A percentile compares a stretch with the other conserved stretches of the same genome.
These are phyloP conservation scores for Taxawa tesnikishii DNA, from an alignment of 2,329 filamentous ascomycete genomes.

Conservation along the genomic window DNA sequence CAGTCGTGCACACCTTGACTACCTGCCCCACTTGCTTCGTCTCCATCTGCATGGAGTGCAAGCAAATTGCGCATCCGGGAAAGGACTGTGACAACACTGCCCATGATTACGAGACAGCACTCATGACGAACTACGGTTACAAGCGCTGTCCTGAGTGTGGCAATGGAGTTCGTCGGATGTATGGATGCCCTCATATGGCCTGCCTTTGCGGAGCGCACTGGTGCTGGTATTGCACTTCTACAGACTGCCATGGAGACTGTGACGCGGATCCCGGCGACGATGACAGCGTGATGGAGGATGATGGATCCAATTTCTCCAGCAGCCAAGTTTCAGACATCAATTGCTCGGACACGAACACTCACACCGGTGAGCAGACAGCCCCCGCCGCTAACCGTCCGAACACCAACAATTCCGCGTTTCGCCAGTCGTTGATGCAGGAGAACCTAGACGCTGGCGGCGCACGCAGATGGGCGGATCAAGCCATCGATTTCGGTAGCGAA, in stretches of 20 bases:
- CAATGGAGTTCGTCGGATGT: conserved; percentile 35
- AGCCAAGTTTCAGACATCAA: no score
- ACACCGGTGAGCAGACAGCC: background rate
- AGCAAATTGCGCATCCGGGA: conserved; percentile 25
- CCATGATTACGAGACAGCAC: conserved; percentile 20
- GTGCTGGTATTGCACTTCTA: conserved; percentile 32
- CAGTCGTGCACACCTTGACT: no score
- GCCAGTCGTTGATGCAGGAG: background rate
- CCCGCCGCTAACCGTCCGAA: background rate
- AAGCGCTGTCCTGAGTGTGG: conserved; percentile 39
- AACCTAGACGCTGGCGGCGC: conserved; percentile 7
- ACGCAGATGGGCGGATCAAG: conserved; percentile 3
- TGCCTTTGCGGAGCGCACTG: conserved; percentile 39
- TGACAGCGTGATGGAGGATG: conserved; percentile 13
- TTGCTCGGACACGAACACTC: conserved; percentile 9
- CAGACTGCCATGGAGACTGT: conserved; percentile 21
- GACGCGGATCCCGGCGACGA: conserved; percentile 14
- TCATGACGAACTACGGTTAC: conserved; percentile 32
- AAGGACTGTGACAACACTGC: conserved; percentile 24
- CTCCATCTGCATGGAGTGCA: conserved; percentile 32
- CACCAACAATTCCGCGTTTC: background rate
- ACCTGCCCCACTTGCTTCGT: conserved; percentile 31
- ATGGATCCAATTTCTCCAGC: no score
- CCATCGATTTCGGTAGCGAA: conserved; percentile 9
- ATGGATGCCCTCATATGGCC: conserved; percentile 35